Evolutionary conservation across 1,139 yeast species (phyloP).

Genomic region (Candida glucosophila): DNA sequence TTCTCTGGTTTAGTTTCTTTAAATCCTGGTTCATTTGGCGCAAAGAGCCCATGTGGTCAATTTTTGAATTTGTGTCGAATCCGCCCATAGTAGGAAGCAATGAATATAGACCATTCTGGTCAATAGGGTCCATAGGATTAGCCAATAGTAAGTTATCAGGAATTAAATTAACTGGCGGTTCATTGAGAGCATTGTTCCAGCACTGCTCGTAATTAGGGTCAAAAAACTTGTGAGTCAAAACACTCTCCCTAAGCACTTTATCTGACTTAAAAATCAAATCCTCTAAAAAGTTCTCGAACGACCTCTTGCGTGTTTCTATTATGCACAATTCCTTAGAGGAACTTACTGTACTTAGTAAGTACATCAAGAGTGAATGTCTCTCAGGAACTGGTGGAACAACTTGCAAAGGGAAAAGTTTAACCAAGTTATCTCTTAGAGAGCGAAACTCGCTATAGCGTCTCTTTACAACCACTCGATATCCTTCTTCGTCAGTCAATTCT

Average conservation of each 20-base stretch:
- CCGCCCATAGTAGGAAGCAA: conserved; percentile 33
- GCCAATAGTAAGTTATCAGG: conserved; percentile 34
- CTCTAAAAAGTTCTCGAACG: conserved; percentile 27
- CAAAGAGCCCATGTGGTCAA: conserved; percentile 26
- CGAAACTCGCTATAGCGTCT: conserved; percentile 50
- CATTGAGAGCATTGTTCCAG: conserved; percentile 40
- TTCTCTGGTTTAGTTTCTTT: conserved; percentile 25
- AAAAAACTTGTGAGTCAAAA: conserved; percentile 32
- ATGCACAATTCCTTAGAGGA: conserved; percentile 28
- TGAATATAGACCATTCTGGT: conserved; percentile 38
- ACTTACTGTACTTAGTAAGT: conserved; percentile 32
- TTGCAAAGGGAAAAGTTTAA: conserved; percentile 40
- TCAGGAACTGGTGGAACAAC: conserved; percentile 53
- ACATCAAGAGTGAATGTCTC: conserved; percentile 42
- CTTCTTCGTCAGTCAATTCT: conserved; percentile 12
- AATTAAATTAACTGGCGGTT: conserved; percentile 35
- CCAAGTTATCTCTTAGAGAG: conserved; percentile 37
- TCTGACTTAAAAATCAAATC: conserved; percentile 26
- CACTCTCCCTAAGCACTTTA: conserved; percentile 18
- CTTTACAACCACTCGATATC: conserved; percentile 23
- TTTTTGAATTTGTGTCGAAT: conserved; percentile 22
- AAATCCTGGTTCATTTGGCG: conserved; percentile 30
- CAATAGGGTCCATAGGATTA: conserved; percentile 37
- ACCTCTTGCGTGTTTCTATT: conserved; percentile 34
- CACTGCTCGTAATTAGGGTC: conserved; percentile 42